phyloP scores from a whole-genome alignment of 352 stramenopile species.

The Pseudoperonospora humuli region DNA sequence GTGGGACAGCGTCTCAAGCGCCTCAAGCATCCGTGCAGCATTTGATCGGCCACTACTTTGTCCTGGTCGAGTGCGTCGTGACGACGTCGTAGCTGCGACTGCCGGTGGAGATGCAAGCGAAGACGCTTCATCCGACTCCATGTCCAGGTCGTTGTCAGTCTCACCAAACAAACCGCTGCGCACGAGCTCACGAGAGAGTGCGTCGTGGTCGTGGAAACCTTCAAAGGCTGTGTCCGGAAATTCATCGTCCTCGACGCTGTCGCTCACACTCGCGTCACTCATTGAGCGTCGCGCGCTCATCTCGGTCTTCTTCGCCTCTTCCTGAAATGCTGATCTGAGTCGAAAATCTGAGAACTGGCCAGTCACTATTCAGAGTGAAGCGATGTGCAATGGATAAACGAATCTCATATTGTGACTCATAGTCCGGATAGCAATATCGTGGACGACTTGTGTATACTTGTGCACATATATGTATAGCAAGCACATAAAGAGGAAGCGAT shows the following conservation, averaged over 20 bases:
- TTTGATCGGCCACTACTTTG: slow-evolving; percentile 9
- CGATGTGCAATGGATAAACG: too few relatives aligned
- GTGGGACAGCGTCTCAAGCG: slow-evolving; percentile 40
- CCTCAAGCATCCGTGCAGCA: slow-evolving; percentile 40
- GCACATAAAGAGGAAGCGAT: too few relatives aligned
- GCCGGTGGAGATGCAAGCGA: not conserved
- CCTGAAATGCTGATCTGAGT: slow-evolving; percentile 1
- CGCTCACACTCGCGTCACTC: slow-evolving; percentile 11
- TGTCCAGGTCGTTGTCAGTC: not conserved
- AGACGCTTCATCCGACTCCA: not conserved
- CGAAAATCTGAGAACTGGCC: not conserved
- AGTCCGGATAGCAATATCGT: too few relatives aligned
- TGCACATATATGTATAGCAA: too few relatives aligned
- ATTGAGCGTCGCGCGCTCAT: slow-evolving; percentile 15
- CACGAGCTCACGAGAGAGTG: slow-evolving; percentile 19
- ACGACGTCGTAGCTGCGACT: not conserved
- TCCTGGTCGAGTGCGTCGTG: not conserved
- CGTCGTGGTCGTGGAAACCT: slow-evolving; percentile 28
- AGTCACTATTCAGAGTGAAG: too few relatives aligned
- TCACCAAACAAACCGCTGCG: slow-evolving; percentile 14
- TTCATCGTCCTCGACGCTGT: slow-evolving; percentile 20
- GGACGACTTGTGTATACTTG: too few relatives aligned
- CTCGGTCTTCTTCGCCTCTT: not conserved
- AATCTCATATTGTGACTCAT: too few relatives aligned
- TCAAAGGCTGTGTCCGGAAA: slow-evolving; percentile 24